These are phyloP conservation scores for Nosema muscidifuracis DNA, from an alignment of 371 early-diverging fungal species.

Conservation along the genomic window DNA sequence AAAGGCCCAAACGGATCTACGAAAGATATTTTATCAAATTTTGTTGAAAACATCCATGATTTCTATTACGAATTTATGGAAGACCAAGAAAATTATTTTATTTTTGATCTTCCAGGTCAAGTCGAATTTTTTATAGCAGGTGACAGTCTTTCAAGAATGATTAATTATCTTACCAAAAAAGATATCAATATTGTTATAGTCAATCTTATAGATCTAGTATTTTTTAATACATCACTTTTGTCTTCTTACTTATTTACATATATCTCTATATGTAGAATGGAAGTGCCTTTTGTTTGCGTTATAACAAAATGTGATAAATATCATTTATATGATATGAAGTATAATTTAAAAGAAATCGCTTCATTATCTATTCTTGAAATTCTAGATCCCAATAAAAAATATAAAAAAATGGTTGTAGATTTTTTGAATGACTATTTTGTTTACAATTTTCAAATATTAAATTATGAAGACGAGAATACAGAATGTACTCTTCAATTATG, in stretches of 20 bases:
- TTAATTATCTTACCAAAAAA: slow-evolving; percentile 19
- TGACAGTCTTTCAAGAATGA: slow-evolving; percentile 2
- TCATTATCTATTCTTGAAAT: neutral
- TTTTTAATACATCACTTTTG: slow-evolving; percentile 28
- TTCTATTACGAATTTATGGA: slow-evolving; percentile 28
- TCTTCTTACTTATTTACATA: slow-evolving; percentile 43
- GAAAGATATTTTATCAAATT: slow-evolving; percentile 34
- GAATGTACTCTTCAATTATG: slow-evolving; percentile 18
- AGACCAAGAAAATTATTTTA: slow-evolving; percentile 23
- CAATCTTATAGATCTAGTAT: slow-evolving; percentile 39
- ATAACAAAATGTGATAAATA: slow-evolving; percentile 49
- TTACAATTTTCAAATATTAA: slow-evolving; percentile 38
- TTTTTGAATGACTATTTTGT: slow-evolving; percentile 14
- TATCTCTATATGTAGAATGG: slow-evolving; percentile 25
- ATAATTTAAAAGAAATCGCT: slow-evolving; percentile 9
- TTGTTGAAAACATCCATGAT: slow-evolving; percentile 14
- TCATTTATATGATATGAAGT: slow-evolving; percentile 1
- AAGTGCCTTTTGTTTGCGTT: slow-evolving; percentile 38
- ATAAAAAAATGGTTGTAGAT: neutral
- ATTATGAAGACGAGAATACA: slow-evolving; percentile 41
- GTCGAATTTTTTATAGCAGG: slow-evolving; percentile 42
- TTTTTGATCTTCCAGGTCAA: slow-evolving; percentile 54
- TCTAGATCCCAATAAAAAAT: slow-evolving; percentile 2
- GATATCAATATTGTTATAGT: slow-evolving; percentile 30
- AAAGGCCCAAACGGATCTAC: slow-evolving; percentile 44